phyloP scores from a whole-genome alignment of 2,329 filamentous ascomycete genomes.

The Pestalotiopsis sp. region DNA sequence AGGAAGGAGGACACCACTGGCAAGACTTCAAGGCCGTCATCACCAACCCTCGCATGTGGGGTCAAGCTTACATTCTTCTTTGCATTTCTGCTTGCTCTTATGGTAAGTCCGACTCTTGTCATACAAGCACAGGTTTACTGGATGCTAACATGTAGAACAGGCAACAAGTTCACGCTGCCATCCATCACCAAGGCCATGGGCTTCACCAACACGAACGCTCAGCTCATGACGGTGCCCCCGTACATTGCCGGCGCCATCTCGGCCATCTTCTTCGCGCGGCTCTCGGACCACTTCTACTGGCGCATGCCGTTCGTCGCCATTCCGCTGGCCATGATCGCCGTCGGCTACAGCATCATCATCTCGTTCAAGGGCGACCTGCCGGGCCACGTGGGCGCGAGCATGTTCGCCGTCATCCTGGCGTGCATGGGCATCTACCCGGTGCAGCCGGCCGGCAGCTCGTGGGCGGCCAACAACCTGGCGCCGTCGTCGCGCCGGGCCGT shows the following conservation, averaged over 20 bases:
- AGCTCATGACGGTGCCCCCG: conserved; percentile 60
- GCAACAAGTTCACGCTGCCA: conserved; percentile 31
- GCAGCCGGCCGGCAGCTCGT: conserved; percentile 65
- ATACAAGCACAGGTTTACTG: neutral
- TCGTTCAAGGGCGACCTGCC: conserved; percentile 54
- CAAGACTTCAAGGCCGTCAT: conserved; percentile 18
- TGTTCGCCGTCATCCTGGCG: conserved; percentile 69
- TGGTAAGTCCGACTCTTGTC: conserved; percentile 19
- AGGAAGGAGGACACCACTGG: neutral
- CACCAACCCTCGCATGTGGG: conserved; percentile 18
- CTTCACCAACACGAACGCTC: conserved; percentile 35
- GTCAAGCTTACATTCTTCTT: conserved; percentile 25
- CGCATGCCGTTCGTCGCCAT: conserved; percentile 69
- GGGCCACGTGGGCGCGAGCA: conserved; percentile 55
- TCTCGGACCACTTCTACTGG: conserved; percentile 67
- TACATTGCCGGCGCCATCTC: conserved; percentile 65
- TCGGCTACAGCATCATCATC: conserved; percentile 62
- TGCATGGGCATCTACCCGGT: conserved; percentile 73
- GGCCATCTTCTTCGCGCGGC: conserved; percentile 65
- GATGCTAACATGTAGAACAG: conserved; percentile 17
- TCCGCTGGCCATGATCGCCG: conserved; percentile 60
- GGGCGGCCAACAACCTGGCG: conserved; percentile 69
- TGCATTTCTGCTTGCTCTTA: conserved; percentile 26
- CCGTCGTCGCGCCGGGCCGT: conserved; percentile 37
- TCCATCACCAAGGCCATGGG: conserved; percentile 40